A percentile compares a stretch with the other conserved stretches of the same genome.
These are phyloP conservation scores for Microascus cirrosus DNA, from an alignment of 2,329 filamentous ascomycete species.

Conservation along the genomic window DNA sequence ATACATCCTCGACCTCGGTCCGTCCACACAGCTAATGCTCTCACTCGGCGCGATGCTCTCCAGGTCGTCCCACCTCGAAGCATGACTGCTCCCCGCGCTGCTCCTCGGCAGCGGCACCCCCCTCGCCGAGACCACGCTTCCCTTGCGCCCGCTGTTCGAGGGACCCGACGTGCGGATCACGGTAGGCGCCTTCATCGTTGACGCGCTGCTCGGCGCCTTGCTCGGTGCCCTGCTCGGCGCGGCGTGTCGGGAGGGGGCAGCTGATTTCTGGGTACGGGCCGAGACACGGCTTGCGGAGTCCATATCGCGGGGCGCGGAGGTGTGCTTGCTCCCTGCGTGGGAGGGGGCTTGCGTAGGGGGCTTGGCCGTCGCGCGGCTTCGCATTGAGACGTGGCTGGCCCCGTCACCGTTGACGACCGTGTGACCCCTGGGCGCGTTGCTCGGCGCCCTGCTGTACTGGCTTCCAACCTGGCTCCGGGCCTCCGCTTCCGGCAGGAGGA, in stretches of 20 bases:
- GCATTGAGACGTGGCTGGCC: background rate
- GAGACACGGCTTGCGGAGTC: conserved; percentile 26
- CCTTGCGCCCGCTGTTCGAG: background rate
- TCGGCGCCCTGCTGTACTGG: background rate
- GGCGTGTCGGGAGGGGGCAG: conserved; percentile 15
- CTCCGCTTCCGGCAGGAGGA: background rate
- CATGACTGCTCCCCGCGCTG: conserved; percentile 25
- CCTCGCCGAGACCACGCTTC: conserved; percentile 2
- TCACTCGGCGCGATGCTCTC: conserved; percentile 47
- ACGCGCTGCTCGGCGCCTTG: background rate
- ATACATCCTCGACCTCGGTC: conserved; percentile 11
- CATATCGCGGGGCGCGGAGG: conserved; percentile 22
- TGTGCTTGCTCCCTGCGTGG: conserved; percentile 12
- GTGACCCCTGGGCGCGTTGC: background rate
- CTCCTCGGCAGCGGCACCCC: conserved; percentile 28
- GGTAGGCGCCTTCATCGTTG: background rate
- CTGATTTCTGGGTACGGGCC: conserved; percentile 25
- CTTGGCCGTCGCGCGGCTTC: background rate
- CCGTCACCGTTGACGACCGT: background rate
- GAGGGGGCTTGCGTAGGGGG: background rate
- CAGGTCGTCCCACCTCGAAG: conserved; percentile 28
- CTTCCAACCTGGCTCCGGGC: background rate
- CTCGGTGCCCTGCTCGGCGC: background rate
- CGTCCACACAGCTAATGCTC: conserved; percentile 51
- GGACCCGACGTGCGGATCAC: background rate